Percentiles rank a stretch among this genome's conserved stretches.
phyloP scores from a whole-genome alignment of 2,329 filamentous ascomycete species.

The Fusarium cyanostomum region DNA sequence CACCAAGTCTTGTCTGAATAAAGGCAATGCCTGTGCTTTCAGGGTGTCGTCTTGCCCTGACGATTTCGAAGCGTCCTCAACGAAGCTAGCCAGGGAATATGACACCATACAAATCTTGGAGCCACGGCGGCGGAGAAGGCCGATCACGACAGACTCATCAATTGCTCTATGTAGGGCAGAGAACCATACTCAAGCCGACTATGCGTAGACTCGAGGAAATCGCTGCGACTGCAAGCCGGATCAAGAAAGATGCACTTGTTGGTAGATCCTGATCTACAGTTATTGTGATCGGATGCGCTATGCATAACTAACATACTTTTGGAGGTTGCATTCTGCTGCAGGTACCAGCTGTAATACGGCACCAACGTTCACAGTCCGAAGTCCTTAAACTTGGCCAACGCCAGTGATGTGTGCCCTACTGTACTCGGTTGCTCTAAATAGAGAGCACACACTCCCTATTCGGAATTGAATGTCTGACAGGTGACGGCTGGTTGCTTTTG shows the following conservation, averaged over 20 bases:
- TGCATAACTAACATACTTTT: conserved; percentile 9
- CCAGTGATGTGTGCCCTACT: neutral
- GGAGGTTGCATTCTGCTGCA: conserved; percentile 38
- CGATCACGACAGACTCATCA: neutral
- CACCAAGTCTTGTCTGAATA: neutral
- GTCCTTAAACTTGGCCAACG: conserved; percentile 6
- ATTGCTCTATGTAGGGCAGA: neutral
- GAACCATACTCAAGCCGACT: neutral
- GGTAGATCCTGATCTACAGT: neutral
- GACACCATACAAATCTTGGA: conserved; percentile 22
- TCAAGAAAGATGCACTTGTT: neutral
- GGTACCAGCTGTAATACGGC: conserved; percentile 27
- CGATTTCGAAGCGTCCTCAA: neutral
- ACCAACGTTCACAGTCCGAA: neutral
- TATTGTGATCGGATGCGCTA: conserved; percentile 9
- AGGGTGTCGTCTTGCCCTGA: neutral
- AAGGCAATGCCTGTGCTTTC: neutral
- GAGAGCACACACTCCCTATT: conserved; percentile 18
- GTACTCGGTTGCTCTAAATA: neutral
- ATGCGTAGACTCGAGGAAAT: neutral
- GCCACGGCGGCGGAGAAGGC: conserved; percentile 8
- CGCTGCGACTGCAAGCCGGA: neutral
- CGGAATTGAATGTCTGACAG: conserved; percentile 15
- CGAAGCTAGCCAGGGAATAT: conserved; percentile 1
- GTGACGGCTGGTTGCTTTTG: conserved; percentile 26